Conservation (phyloP, 495 filamentous ascomycete species). For the Cercophora scortea region DNA sequence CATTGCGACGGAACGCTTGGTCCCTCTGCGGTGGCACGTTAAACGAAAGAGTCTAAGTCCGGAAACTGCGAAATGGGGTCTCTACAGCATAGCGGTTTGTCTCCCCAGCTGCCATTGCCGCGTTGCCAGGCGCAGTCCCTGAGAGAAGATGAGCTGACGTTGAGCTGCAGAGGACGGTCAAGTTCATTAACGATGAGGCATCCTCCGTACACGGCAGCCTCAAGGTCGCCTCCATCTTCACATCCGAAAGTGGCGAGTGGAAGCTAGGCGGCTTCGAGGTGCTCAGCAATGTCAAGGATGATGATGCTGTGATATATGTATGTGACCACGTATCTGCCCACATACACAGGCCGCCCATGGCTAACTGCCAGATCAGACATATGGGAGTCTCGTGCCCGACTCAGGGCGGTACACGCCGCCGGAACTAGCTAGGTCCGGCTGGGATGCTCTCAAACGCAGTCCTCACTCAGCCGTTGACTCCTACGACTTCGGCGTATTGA, state of each 20-base stretch:
- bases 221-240: constrained; percentile 77
- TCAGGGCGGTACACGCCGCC: constrained; percentile 74
- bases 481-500: constrained; percentile 74
- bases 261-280: constrained; percentile 91
- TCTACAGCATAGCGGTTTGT: constrained; percentile 75
- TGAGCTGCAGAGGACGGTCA: constrained; percentile 63
- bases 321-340: background rate
- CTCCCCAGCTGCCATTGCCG: background rate
- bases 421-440: constrained; percentile 77
- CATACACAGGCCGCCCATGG: background rate
- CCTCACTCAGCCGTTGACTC: constrained; percentile 78
- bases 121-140: background rate
- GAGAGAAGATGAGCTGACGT: constrained; percentile 5
- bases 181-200: constrained; percentile 93
- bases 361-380: constrained; percentile 46
- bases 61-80: constrained; percentile 93
- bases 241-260: constrained; percentile 95
- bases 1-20: constrained; percentile 86
- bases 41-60: constrained; percentile 73
- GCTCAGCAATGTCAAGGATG: constrained; percentile 89
- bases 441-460: constrained; percentile 78
- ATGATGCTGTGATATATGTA: constrained; percentile 86
- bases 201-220: constrained; percentile 82
- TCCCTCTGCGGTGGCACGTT: constrained; percentile 77
- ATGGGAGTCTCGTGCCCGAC: constrained; percentile 80